phyloP scores from a whole-genome alignment of 345 rosid species.

The Populus euphratica region DNA sequence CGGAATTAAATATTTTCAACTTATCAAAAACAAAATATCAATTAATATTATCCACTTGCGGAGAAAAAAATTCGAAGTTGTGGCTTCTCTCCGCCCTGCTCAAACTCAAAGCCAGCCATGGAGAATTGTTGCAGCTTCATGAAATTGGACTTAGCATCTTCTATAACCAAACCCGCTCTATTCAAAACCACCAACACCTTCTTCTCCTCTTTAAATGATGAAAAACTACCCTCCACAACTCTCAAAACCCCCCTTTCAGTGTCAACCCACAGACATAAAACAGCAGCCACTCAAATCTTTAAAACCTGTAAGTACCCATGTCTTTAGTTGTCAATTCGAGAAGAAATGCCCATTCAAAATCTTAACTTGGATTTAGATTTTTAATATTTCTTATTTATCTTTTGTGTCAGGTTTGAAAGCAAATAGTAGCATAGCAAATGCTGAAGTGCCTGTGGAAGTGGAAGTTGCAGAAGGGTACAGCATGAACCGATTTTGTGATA shows the following conservation, averaged over 20 bases:
- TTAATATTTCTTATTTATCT: conserved; percentile 3
- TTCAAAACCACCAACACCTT: conserved; percentile 9
- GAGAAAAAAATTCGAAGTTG: too few species aligned
- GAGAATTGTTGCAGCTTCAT: conserved; percentile 13
- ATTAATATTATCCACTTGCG: too few species aligned
- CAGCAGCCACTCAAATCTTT: conserved; percentile 4
- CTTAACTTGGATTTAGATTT: background rate
- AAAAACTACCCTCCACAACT: conserved; percentile 10
- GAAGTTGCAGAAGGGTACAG: conserved; percentile 74
- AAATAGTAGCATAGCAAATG: conserved; percentile 25
- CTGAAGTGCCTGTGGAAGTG: conserved; percentile 42
- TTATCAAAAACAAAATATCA: too few species aligned
- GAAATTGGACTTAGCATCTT: conserved; percentile 16
- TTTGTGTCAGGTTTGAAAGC: conserved; percentile 42
- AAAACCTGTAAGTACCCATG: conserved; percentile 24
- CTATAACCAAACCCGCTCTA: conserved; percentile 18
- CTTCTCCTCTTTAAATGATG: conserved; percentile 31
- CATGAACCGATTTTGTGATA: conserved; percentile 71
- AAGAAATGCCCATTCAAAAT: background rate
- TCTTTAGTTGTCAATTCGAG: background rate
- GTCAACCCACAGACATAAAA: conserved; percentile 13
- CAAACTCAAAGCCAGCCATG: conserved; percentile 9
- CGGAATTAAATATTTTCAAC: too few species aligned
- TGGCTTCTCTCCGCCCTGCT: background rate
- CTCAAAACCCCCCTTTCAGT: conserved; percentile 16